phyloP scores from a whole-genome alignment of 176 grass and related monocot genomes.

The Cymbopogon citratus region DNA sequence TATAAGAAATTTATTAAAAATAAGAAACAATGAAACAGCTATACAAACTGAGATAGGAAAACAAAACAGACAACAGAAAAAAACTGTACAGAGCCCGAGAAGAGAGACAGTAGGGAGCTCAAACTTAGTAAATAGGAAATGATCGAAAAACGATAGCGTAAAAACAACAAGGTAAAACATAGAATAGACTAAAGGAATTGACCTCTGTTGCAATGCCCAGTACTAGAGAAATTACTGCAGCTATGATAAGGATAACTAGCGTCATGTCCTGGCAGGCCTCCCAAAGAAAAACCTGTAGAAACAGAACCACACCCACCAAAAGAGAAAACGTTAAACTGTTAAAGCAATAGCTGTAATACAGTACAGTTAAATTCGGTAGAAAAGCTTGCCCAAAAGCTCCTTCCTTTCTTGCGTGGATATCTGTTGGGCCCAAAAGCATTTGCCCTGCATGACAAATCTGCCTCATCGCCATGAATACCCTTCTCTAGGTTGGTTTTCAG shows the following conservation, averaged over 20 bases:
- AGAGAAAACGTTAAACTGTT: constrained; percentile 5
- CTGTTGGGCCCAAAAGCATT: constrained; percentile 82
- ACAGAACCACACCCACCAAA: neutral
- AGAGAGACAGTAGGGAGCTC: no score
- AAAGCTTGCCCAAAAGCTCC: constrained; percentile 66
- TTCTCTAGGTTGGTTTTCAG: constrained; percentile 69
- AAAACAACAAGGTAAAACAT: neutral
- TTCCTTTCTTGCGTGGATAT: constrained; percentile 91
- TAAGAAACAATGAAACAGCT: neutral
- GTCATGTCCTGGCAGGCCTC: constrained; percentile 93
- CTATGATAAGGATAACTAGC: constrained; percentile 81
- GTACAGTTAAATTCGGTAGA: constrained; percentile 1
- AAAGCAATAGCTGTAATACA: constrained; percentile 9
- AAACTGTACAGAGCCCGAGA: no score
- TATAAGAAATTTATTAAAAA: neutral
- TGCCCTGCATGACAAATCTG: constrained; percentile 63
- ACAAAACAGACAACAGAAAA: neutral
- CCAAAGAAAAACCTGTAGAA: constrained; percentile 84
- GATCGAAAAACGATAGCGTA: neutral
- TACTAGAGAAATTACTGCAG: constrained; percentile 69
- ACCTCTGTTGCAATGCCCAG: constrained; percentile 96
- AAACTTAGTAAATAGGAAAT: neutral
- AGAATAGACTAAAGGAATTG: neutral
- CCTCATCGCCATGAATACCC: constrained; percentile 70
- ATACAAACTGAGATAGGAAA: neutral